Percentiles rank a stretch among this genome's conserved stretches.
These are phyloP conservation scores for Acephala macrosclerotiorum DNA, from an alignment of 2,329 filamentous ascomycete genomes.

Conservation along the genomic window DNA sequence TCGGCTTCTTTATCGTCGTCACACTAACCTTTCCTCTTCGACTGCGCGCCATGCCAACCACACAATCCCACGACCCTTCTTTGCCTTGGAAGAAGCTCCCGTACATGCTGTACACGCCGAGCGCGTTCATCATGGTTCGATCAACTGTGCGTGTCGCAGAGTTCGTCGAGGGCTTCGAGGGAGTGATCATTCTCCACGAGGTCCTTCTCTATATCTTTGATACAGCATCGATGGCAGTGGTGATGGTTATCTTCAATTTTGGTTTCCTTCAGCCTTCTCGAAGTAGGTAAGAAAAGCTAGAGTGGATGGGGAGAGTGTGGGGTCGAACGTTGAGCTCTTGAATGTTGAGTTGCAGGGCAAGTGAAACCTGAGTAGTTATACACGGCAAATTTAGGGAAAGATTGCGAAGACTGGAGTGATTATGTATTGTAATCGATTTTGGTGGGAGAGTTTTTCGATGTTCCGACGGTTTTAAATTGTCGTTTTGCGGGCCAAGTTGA, in stretches of 20 bases:
- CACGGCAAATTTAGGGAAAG: too few relatives aligned
- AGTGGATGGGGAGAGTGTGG: not conserved
- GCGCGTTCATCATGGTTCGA: conserved; percentile 53
- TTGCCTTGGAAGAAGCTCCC: conserved; percentile 44
- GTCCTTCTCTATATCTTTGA: conserved; percentile 55
- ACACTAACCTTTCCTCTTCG: conserved; percentile 19
- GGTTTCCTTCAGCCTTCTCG: conserved; percentile 7
- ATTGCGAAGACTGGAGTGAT: too few relatives aligned
- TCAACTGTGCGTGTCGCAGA: conserved; percentile 55
- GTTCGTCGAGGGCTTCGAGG: conserved; percentile 51
- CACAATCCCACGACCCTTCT: not conserved
- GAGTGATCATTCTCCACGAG: conserved; percentile 52
- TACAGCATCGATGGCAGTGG: conserved; percentile 48
- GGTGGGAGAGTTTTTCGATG: too few relatives aligned
- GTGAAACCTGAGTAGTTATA: not conserved
- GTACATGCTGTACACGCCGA: conserved; percentile 48
- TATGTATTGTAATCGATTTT: too few relatives aligned
- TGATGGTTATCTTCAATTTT: conserved; percentile 13
- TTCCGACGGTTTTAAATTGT: too few relatives aligned
- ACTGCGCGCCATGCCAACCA: conserved; percentile 18
- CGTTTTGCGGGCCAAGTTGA: too few relatives aligned
- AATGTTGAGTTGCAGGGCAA: not conserved
- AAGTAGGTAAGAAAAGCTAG: not conserved
- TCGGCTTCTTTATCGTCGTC: conserved; percentile 53
- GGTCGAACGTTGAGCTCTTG: not conserved